Percentiles rank a stretch among this genome's conserved stretches.
These are phyloP conservation scores for Bretschneidera sinensis DNA, from an alignment of 345 rosid genomes.

Conservation along the genomic window DNA sequence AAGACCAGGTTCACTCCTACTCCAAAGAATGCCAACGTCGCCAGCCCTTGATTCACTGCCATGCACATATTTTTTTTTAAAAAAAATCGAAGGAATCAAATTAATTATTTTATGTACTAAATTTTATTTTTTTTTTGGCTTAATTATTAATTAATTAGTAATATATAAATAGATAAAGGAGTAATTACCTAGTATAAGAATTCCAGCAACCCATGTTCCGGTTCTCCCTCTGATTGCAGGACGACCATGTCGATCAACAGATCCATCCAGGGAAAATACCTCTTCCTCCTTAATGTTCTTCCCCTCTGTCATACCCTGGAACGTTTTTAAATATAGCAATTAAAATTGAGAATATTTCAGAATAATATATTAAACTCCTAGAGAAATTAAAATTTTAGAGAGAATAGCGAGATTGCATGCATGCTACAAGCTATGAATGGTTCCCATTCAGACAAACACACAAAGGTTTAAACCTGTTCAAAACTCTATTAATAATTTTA, in stretches of 20 bases:
- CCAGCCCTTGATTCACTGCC: conserved; percentile 97
- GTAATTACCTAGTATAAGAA: conserved; percentile 58
- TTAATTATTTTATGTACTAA: background rate
- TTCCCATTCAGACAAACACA: no score
- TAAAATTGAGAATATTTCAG: no score
- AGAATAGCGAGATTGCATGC: no score
- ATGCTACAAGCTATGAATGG: no score
- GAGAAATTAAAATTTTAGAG: no score
- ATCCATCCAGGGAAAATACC: conserved; percentile 58
- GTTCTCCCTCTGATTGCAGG: conserved; percentile 63
- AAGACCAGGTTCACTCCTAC: conserved; percentile 91
- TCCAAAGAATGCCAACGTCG: conserved; percentile 91
- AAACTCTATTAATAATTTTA: no score
- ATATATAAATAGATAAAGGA: background rate
- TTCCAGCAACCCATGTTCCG: conserved; percentile 82
- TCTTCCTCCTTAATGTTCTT: conserved; percentile 34
- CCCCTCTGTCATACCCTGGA: conserved; percentile 11
- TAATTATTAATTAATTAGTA: background rate
- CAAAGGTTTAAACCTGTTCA: no score
- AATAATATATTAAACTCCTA: no score
- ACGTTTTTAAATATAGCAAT: background rate
- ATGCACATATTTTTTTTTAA: no score
- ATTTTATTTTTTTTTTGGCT: background rate
- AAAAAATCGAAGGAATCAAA: background rate
- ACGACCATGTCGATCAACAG: conserved; percentile 70